Evolutionary conservation across 768 basidiomycete genomes (phyloP), one percentile per base, ranked within the genome.

Genomic region (Suillus brevipes): DNA sequence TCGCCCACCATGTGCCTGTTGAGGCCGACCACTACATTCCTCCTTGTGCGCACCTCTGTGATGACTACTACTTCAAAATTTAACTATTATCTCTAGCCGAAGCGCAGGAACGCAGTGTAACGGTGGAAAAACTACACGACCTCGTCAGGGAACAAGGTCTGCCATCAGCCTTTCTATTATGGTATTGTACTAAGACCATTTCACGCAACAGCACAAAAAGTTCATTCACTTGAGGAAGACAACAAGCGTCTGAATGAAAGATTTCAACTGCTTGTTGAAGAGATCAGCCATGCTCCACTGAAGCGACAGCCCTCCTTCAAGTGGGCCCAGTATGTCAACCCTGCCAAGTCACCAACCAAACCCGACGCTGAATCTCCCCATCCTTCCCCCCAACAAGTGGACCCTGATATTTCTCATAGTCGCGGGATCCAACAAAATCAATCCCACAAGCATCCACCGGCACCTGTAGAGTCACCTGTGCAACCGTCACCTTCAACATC

Each of bases 1-100:
- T 95, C 60, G 87, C 87, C 1, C 85, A 96, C 72, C 88, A 88
- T 67, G 82, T 99, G 60, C 87, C 91, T 43, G 88, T 96, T 69
- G 92, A 94, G 65, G 80, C 89, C 45, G 90, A 91, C 67, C 85
- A 93, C 70, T 97, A 94, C 74, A 85, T 95, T 16, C 95, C 95
- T 10, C 93, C 94, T 64, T 95, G 95, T 94, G 72, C 72, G 92
- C 80, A 56, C 56, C 50, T 49, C 61, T 52, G 36, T 18, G 16
- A 25, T 16, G 43, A 45, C 1, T 40, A 34, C 56, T 62, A 42
- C 45, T 53, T 50, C 45, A 38, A 66, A 9, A 10, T 37, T 62
- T 61, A 38, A 58, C 23, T 42, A 55, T 55, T 8, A 64, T 37
- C 58, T 47, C 28, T 67, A 90, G 89, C 89, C 40, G 88, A 89